These are phyloP conservation scores for Hibiscus mutabilis DNA, from an alignment of 345 rosid species.

Conservation along the genomic window DNA sequence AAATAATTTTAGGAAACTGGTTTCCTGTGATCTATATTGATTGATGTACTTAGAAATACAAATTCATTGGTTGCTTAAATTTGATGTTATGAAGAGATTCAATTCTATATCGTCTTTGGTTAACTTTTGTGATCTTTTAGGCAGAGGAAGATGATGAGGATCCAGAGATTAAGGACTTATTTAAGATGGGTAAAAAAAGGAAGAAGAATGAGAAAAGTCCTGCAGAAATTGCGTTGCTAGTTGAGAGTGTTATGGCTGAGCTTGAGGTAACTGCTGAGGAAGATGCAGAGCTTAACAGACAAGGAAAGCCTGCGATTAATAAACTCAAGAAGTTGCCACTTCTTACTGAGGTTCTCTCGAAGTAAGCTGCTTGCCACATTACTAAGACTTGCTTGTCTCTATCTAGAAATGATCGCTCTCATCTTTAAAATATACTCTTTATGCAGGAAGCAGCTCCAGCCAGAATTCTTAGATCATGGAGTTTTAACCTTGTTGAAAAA, in stretches of 20 bases:
- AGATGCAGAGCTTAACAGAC: conserved; percentile 80
- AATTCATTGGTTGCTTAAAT: background rate
- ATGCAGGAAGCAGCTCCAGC: conserved; percentile 89
- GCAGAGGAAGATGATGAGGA: conserved; percentile 95
- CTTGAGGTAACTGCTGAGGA: conserved; percentile 91
- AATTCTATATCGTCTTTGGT: background rate
- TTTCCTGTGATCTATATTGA: background rate
- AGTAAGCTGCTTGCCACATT: conserved; percentile 43
- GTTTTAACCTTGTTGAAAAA: conserved; percentile 75
- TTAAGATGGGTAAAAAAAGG: conserved; percentile 81
- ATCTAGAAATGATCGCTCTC: background rate
- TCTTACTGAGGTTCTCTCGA: conserved; percentile 84
- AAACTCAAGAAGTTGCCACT: conserved; percentile 87
- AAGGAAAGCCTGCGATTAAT: conserved; percentile 83
- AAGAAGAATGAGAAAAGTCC: conserved; percentile 83
- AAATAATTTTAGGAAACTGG: background rate
- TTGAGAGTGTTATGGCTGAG: conserved; percentile 95
- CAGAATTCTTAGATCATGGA: conserved; percentile 85
- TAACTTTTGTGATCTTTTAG: conserved; percentile 23
- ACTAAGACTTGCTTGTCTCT: background rate
- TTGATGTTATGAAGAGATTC: background rate
- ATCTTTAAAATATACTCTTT: conserved; percentile 4
- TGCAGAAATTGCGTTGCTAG: conserved; percentile 77
- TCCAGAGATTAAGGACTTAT: conserved; percentile 72
- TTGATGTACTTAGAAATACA: background rate